Conservation (phyloP, 768 basidiomycete species). For the Candolleomyces efflorescens region DNA sequence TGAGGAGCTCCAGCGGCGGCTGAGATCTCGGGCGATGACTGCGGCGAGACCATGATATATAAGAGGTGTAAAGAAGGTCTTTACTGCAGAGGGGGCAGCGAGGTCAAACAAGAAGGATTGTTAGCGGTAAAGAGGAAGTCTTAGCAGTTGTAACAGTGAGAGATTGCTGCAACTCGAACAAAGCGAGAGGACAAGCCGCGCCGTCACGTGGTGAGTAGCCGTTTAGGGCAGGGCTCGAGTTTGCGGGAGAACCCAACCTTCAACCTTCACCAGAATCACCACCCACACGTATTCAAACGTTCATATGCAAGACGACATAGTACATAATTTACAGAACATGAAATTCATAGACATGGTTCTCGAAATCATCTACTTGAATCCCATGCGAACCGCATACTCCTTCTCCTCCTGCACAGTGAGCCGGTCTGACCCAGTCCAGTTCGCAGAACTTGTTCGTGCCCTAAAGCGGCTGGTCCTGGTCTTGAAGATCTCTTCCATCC, state of each 20-base stretch:
- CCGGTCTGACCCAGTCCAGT: conserved; percentile 92
- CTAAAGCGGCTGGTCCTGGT: conserved; percentile 75
- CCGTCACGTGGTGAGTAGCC: not conserved
- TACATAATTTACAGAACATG: not conserved
- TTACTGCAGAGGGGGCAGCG: conserved; percentile 18
- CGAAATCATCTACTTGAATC: conserved; percentile 47
- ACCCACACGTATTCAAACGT: not conserved
- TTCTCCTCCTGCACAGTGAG: conserved; percentile 80
- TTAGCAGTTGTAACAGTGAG: conserved; percentile 1
- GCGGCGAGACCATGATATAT: conserved; percentile 65
- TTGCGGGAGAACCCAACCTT: no score
- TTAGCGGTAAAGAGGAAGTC: not conserved
- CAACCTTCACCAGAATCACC: no score
- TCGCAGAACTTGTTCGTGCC: conserved; percentile 89
- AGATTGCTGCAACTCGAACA: not conserved
- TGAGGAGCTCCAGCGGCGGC: conserved; percentile 36
- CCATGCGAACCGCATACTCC: conserved; percentile 90
- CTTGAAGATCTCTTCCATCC: conserved; percentile 94
- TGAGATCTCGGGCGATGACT: conserved; percentile 71
- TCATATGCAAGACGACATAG: not conserved
- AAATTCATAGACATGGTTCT: not conserved
- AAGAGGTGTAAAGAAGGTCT: conserved; percentile 26
- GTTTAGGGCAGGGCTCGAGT: not conserved
- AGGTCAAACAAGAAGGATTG: conserved; percentile 13
- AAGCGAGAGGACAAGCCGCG: not conserved